Percentiles rank a stretch among this genome's conserved stretches.
Conservation (phyloP, 306 rosid species). For the Prunus kanzakura region DNA sequence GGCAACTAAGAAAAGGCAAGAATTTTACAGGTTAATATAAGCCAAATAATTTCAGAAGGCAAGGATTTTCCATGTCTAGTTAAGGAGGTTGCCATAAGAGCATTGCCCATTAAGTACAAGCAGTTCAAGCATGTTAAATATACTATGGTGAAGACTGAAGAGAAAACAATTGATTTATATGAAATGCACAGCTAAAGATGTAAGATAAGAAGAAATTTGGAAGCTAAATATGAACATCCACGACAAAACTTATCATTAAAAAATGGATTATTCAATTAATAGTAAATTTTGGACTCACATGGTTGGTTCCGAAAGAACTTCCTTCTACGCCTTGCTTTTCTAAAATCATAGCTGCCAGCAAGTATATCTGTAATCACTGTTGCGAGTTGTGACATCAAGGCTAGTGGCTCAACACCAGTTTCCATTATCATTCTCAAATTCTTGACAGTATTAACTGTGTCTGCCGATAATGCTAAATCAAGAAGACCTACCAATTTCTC, state of each 20-base stretch:
- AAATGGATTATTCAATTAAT: not conserved
- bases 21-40: not conserved
- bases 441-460: constrained; percentile 94
- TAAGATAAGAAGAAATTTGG: not conserved
- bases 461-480: constrained; percentile 95
- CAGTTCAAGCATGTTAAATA: not conserved
- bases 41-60: not conserved
- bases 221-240: not conserved
- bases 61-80: not conserved
- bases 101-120: not conserved
- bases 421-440: constrained; percentile 89
- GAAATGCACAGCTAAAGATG: not conserved
- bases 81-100: not conserved
- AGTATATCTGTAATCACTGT: constrained; percentile 95
- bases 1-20: not conserved
- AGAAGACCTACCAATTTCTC: constrained; percentile 96
- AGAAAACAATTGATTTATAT: constrained; percentile 3
- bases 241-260: constrained; percentile 16
- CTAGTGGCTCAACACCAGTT: constrained; percentile 92
- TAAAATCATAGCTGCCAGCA: constrained; percentile 83
- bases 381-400: constrained; percentile 96
- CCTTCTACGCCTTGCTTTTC: constrained; percentile 71
- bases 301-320: constrained; percentile 86
- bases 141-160: not conserved
- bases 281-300: constrained; percentile 46